Conservation (phyloP, 768 basidiomycete species). For the Suillus luteus region DNA sequence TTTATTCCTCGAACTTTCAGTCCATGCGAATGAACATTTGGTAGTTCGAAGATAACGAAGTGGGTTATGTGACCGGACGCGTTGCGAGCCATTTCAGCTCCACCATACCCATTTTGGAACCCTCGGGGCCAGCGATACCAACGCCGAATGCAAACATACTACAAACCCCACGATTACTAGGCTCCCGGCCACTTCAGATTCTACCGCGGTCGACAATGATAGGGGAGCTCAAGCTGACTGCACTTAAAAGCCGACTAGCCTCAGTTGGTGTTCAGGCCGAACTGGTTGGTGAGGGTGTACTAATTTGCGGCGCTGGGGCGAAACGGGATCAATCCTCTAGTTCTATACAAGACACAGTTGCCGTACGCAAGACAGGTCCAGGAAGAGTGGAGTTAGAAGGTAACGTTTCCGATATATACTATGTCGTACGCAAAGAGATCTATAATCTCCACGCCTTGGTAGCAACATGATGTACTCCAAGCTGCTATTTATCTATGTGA, state of each 20-base stretch:
- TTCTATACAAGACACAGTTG: constrained; percentile 66
- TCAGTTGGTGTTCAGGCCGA: constrained; percentile 83
- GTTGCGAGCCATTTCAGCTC: constrained; percentile 84
- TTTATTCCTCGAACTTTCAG: background rate
- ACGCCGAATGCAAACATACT: constrained; percentile 27
- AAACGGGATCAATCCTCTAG: constrained; percentile 45
- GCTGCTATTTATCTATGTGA: background rate
- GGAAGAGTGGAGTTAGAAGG: constrained; percentile 92
- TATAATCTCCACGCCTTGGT: constrained; percentile 91
- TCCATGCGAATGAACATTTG: constrained; percentile 10
- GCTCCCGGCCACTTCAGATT: constrained; percentile 62
- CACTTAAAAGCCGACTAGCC: constrained; percentile 79
- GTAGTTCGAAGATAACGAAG: constrained; percentile 97
- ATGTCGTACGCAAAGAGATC: constrained; percentile 84
- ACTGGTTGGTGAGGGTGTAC: constrained; percentile 95
- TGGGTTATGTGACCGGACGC: constrained; percentile 90
- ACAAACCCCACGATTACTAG: constrained; percentile 49
- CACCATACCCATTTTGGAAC: constrained; percentile 86
- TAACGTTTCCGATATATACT: constrained; percentile 84
- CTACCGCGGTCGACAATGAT: constrained; percentile 95
- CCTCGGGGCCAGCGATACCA: constrained; percentile 41
- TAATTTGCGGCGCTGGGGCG: constrained; percentile 77
- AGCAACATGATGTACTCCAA: constrained; percentile 47
- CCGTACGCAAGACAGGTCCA: constrained; percentile 84
- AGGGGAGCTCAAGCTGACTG: constrained; percentile 91